phyloP scores from a whole-genome alignment of 345 rosid species.

The Brassica juncea region DNA sequence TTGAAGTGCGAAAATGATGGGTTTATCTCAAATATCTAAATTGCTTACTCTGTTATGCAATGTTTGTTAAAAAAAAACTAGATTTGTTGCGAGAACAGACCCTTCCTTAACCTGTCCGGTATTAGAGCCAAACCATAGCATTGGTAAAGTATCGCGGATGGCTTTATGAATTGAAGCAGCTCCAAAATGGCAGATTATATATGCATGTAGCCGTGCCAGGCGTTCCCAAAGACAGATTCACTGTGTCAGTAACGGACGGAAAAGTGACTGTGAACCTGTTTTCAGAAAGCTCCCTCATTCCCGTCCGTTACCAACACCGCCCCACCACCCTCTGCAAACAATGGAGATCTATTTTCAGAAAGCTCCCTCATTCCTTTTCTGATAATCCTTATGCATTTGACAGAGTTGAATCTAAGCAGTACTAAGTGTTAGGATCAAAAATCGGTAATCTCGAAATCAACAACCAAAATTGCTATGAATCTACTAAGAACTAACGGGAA shows the following conservation, averaged over 20 bases:
- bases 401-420: too few species aligned
- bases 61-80: neutral
- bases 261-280: constrained; percentile 1
- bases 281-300: too few species aligned
- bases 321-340: too few species aligned
- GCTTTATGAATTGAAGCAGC: constrained; percentile 28
- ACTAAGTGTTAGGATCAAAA: too few species aligned
- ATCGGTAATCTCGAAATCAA: too few species aligned
- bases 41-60: neutral
- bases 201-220: constrained; percentile 35
- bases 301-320: too few species aligned
- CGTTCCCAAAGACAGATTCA: constrained; percentile 21
- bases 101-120: constrained; percentile 6
- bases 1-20: neutral
- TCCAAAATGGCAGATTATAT: constrained; percentile 17
- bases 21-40: neutral
- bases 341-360: too few species aligned
- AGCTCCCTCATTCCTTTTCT: too few species aligned
- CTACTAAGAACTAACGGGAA: too few species aligned
- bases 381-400: too few species aligned
- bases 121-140: constrained; percentile 17
- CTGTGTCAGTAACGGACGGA: neutral
- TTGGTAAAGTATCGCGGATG: constrained; percentile 5
- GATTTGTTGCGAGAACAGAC: neutral
- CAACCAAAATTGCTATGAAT: too few species aligned